A percentile compares a stretch with the other conserved stretches of the same genome.
phyloP scores from a whole-genome alignment of 164 flowering plant species.

The Stephania yunnanensis region DNA sequence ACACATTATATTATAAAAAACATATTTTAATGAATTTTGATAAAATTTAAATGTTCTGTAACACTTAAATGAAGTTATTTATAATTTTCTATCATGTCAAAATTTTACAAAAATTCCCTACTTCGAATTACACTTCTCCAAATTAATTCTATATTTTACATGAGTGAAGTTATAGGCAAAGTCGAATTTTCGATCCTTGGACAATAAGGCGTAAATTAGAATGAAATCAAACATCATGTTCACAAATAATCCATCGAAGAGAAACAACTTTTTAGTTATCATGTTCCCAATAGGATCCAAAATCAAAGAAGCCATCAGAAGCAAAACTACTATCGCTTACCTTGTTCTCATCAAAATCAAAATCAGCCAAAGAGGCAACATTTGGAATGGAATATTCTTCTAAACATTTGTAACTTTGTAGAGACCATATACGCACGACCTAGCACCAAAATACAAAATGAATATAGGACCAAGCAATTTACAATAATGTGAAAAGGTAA shows the following conservation, averaged over 20 bases:
- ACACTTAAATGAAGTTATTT: no score
- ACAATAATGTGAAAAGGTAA: background rate
- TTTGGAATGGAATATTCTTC: constrained; percentile 57
- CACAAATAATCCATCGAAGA: background rate
- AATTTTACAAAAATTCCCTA: no score
- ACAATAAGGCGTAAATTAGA: background rate
- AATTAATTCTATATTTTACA: no score
- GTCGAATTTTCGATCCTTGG: no score
- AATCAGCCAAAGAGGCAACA: constrained; percentile 53
- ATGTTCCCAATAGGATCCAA: constrained; percentile 91
- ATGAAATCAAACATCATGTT: background rate
- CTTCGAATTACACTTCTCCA: no score
- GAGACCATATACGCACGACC: constrained; percentile 92
- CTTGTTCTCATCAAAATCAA: constrained; percentile 96
- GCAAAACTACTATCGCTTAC: constrained; percentile 27
- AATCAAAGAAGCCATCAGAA: constrained; percentile 21
- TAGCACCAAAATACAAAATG: constrained; percentile 19
- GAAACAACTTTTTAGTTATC: constrained; percentile 32
- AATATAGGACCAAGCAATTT: background rate
- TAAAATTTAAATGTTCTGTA: no score
- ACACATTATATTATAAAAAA: no score
- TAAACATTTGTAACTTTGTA: constrained; percentile 58
- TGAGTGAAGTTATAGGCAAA: no score
- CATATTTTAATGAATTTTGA: no score
- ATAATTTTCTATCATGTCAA: no score